Evolutionary conservation across 208 protist genomes (phyloP).

Genomic region (Leptomonas seymouri): DNA sequence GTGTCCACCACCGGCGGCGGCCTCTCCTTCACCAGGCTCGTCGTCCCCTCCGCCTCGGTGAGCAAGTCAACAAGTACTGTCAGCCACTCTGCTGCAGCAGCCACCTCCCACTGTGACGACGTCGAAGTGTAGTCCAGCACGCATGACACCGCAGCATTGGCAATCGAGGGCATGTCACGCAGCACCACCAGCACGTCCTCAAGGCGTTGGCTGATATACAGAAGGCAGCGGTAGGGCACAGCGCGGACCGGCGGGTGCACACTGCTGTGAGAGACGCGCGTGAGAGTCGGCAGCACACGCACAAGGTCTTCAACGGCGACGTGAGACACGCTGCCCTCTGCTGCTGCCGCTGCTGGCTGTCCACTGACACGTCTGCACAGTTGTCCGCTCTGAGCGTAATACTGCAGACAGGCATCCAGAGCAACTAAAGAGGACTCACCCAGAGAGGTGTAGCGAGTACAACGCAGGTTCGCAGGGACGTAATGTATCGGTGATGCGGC

Average conservation of each 20-base stretch:
- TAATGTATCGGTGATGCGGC: constrained; percentile 65
- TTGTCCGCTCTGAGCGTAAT: constrained; percentile 25
- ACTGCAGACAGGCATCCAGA: constrained; percentile 63
- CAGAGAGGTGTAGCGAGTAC: constrained; percentile 72
- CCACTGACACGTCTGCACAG: constrained; percentile 21
- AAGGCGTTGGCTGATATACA: constrained; percentile 41
- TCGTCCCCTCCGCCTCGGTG: constrained; percentile 11
- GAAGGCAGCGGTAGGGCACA: constrained; percentile 56
- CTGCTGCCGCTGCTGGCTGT: neutral
- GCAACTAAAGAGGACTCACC: constrained; percentile 72
- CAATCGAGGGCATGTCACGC: constrained; percentile 65
- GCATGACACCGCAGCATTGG: constrained; percentile 58
- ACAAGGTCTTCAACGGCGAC: constrained; percentile 53
- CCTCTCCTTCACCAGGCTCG: neutral
- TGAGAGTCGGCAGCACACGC: constrained; percentile 44
- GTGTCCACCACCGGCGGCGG: constrained; percentile 11
- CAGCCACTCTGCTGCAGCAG: constrained; percentile 81
- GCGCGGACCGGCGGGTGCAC: constrained; percentile 69
- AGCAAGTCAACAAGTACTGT: constrained; percentile 33
- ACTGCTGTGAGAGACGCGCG: constrained; percentile 55
- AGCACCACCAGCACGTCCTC: constrained; percentile 46
- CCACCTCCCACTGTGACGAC: constrained; percentile 69
- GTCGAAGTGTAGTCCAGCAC: constrained; percentile 49
- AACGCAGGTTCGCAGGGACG: constrained; percentile 44
- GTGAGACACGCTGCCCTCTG: neutral